Base-by-base conservation (phyloP, 2,329 filamentous ascomycete species). In the Geosmithia morbida region DNA sequence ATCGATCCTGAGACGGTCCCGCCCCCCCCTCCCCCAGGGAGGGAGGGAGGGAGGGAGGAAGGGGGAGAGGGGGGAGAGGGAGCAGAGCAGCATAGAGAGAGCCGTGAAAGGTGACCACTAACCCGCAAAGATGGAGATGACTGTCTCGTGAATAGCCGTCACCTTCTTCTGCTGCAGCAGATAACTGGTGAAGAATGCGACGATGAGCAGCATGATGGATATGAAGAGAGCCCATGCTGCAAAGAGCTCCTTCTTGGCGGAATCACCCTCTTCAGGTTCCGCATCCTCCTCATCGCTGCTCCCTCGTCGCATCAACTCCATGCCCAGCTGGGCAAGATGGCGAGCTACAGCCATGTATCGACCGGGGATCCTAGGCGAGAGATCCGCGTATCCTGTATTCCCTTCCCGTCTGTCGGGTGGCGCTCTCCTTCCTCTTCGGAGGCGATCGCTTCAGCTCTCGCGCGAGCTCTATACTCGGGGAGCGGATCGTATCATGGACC, bases 151-250 rank as follows among this genome's bases (percentile, higher is more conserved):
- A 48, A 98, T 84, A 26, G 92, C 92, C 59, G 96, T 92, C 48
- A 98, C 89, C 69, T 94, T 96, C 67, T 87, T 89, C 68, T 92
- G 87, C 66, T 97, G 90, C 51, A 98, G 77, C 55, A 94, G 84
- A 68, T 98, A 98, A 72, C 89, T 96, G 43, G 88, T 94, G 65
- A 97, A 94, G 57, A 98, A 86, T 52, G 92, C 90, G 54, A 85
- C 78, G 55, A 97, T 95, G 58, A 98, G 81, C 56, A 98, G 80
- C 69, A 87, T 77, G 57, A 98, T 95, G 57, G 94, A 80, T 60
- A 98, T 98, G 68, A 96, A 95, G 55, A 98, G 81, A 29, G 90
- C 89, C 88, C 87, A 96, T 69, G 92, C 96, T 57, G 89, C 85
- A 61, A 88, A 87, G 53, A 95, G 85, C 70, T 98, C 92, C 71